Conservation (phyloP, 768 basidiomycete genomes). For the Sporobolomyces pararoseus region DNA sequence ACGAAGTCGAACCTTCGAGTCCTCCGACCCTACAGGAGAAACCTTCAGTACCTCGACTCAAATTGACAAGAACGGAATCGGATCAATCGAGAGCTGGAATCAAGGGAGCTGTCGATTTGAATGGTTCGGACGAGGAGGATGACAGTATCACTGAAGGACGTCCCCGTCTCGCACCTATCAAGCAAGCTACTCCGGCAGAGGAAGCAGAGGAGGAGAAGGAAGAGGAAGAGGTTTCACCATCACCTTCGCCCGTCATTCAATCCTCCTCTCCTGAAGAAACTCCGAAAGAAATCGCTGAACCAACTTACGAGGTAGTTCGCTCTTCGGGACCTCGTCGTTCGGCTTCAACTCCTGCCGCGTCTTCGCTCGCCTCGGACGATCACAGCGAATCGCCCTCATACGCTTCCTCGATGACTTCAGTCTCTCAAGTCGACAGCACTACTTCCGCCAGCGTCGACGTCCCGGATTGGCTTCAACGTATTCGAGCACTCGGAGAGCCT, state of each 20-base stretch:
- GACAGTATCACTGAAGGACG: not conserved
- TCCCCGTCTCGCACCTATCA: not conserved
- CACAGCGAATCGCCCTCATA: conserved; percentile 6
- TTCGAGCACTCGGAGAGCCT: conserved; percentile 35
- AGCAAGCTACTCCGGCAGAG: not conserved
- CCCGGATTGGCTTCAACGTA: conserved; percentile 34
- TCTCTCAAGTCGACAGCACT: not conserved
- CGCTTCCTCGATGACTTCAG: conserved; percentile 1
- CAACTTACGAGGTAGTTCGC: not conserved
- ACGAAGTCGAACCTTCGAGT: not conserved
- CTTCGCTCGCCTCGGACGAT: conserved; percentile 7
- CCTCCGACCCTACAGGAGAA: not conserved
- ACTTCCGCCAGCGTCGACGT: conserved; percentile 10
- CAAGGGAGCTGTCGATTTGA: conserved; percentile 24
- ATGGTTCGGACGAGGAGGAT: conserved; percentile 5
- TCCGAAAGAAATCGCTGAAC: not conserved
- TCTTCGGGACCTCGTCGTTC: not conserved
- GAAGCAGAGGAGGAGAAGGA: not conserved
- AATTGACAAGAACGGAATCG: conserved; percentile 30
- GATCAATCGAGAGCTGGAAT: conserved; percentile 25
- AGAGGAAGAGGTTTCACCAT: not conserved
- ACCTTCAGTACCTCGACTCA: conserved; percentile 19
- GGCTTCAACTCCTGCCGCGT: not conserved
- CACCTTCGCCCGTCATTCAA: not conserved
- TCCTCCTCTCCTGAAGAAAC: too few species aligned